Base-by-base conservation (phyloP, 139 green algal genomes). In the Chlorella vulgaris region DNA sequence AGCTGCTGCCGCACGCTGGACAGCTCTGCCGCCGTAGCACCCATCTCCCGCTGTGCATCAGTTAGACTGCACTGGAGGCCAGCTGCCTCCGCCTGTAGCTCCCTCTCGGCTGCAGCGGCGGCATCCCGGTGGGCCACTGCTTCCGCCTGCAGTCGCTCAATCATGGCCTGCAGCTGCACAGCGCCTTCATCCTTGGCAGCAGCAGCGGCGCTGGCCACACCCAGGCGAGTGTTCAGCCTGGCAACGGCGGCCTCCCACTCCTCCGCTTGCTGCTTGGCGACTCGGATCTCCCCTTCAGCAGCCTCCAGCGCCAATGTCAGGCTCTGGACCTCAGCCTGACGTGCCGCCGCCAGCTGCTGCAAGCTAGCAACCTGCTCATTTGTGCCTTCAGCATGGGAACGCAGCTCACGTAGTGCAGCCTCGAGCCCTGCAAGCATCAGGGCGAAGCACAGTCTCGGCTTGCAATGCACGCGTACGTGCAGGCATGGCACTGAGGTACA, bases 331-430 rank as follows among this genome's bases (percentile, higher is more conserved):
- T 69, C 74, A 7, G 55, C 74, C 39, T 53, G 36, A 28, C 38
- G 53, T 8, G 60, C 74, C 0, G 18, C 58, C 5, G 38, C 55
- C 55, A 28, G 8, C 4, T 69, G 53, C 55, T 80, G 50, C 35
- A 80, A 38, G 1, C 19, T 8, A 10, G 60, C 39, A 5, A 94
- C n/a, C 26, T 58, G 60, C 26, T 58, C 28, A 26, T 66, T 31
- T 47, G 36, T 36, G 31, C 31, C 66, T 0, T 10, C 15, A 6
- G 50, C 19, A 42, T 36, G n/a, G n/a, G n/a, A n/a, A n/a, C n/a
- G n/a, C n/a, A n/a, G n/a, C n/a, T n/a, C n/a, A n/a, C n/a, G n/a
- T 3, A 43, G n/a, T 7, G 36, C 15, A 1, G 28, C 39, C 55
- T 80, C 60, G 8, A 80, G 55, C 26, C 43, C 74, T 80, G n/a